Base-by-base conservation (phyloP, 768 basidiomycete genomes). In the Termitomyces sp. region DNA sequence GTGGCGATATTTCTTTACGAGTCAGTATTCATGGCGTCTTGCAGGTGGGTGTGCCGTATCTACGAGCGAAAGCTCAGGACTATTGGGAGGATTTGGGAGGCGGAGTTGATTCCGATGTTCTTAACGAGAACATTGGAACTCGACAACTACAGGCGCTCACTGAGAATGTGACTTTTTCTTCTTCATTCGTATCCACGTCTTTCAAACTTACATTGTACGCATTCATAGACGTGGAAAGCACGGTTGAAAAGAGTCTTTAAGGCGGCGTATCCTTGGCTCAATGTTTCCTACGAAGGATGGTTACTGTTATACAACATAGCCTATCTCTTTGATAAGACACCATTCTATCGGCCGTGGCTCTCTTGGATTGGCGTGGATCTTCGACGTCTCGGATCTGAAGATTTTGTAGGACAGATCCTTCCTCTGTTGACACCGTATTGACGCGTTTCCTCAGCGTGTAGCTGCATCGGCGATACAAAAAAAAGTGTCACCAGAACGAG, bases 71-170 rank as follows among this genome's bases (percentile, higher is more conserved):
- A 69, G 83, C 86, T 3, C 89, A 91, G 46, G 94, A 97, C 66
- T 89, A 92, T 65, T 96, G 86, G 65, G 96, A 99, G 72, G 82
- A 86, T 42, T 70, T 98, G 15, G 94, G 96, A 5, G 96, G 95
- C 24, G 89, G 90, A 5, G 65, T 87, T 6, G 82, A 83, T 58
- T 73, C 78, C n/a, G 89, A 92, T 48, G 69, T 87, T 22, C 69
- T 85, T 13, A 82, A 84, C 36, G 86, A 85, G 54, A 79, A 71
- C 36, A 69, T 75, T 59, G 76, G 77, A 48, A 64, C 67, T 18
- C 73, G 77, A 29, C 81, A 78, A 54, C 64, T 77, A 24, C 79
- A 71, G 59, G 73, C 75, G 44, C 70, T 80, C 46, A 75, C 76
- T 10, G 82, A 88, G 63, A 75, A 81, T 67, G 87, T 87, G 70